Conservation (phyloP, 2,329 filamentous ascomycete genomes). For the Aspergillus glaucus region DNA sequence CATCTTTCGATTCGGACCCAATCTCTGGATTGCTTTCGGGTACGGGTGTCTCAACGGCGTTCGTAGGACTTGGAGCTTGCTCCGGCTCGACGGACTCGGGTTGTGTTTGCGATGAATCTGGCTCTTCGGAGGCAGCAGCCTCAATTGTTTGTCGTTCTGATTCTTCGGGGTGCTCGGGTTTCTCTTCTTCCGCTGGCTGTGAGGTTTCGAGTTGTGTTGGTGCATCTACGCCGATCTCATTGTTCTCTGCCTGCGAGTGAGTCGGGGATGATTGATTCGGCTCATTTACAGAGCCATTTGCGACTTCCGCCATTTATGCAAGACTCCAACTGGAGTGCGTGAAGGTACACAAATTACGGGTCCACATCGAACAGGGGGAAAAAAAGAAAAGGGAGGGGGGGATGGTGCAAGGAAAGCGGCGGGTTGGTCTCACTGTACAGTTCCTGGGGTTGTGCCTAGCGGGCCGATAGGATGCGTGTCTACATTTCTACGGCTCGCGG, state of each 20-base stretch:
- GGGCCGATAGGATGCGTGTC: slow-evolving; percentile 18
- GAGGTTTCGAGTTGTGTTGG: slow-evolving; percentile 19
- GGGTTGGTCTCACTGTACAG: background rate
- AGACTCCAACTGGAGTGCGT: slow-evolving; percentile 30
- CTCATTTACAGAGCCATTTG: slow-evolving; percentile 28
- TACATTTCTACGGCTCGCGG: slow-evolving; percentile 21
- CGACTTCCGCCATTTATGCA: slow-evolving; percentile 38
- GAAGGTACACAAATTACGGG: slow-evolving; percentile 17
- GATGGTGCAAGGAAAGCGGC: background rate
- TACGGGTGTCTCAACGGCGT: slow-evolving; percentile 19
- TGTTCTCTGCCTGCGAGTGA: slow-evolving; percentile 22
- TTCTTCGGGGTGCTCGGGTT: slow-evolving; percentile 23
- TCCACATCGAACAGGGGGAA: slow-evolving; percentile 23
- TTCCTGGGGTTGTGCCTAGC: background rate
- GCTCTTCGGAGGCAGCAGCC: slow-evolving; percentile 12
- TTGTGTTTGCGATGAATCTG: slow-evolving; percentile 2
- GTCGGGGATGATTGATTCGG: slow-evolving; percentile 21
- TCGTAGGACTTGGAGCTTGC: slow-evolving; percentile 19
- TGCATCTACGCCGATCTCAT: slow-evolving; percentile 24
- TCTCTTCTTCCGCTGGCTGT: slow-evolving; percentile 23
- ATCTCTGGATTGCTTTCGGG: slow-evolving; percentile 12
- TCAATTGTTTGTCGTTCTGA: slow-evolving; percentile 25
- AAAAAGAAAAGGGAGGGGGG: slow-evolving; percentile 14
- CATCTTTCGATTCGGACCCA: slow-evolving; percentile 16
- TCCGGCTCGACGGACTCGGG: slow-evolving; percentile 5